These are phyloP conservation scores for Lecanosticta acicola DNA, from an alignment of 2,329 filamentous ascomycete species.

Conservation along the genomic window DNA sequence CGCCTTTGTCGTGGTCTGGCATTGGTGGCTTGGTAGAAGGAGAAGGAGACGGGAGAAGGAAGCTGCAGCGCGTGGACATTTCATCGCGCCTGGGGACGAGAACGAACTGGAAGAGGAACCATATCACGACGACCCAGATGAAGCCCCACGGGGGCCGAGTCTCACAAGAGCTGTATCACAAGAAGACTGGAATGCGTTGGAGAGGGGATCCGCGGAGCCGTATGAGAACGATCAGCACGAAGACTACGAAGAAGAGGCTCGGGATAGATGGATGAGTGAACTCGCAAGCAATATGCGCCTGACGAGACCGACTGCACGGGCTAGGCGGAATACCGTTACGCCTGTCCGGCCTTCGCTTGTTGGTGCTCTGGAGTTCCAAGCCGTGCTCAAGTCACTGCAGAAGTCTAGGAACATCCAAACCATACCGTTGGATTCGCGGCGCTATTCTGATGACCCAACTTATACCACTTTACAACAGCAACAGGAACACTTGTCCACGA, in stretches of 20 bases:
- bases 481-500: slow-evolving; percentile 43
- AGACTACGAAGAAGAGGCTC: slow-evolving; percentile 59
- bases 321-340: slow-evolving; percentile 67
- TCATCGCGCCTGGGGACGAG: slow-evolving; percentile 57
- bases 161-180: slow-evolving; percentile 45
- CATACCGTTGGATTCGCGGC: slow-evolving; percentile 61
- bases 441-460: slow-evolving; percentile 62
- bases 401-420: slow-evolving; percentile 71
- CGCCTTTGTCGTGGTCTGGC: slow-evolving; percentile 79
- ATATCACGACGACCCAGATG: slow-evolving; percentile 49
- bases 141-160: slow-evolving; percentile 35
- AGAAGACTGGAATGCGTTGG: slow-evolving; percentile 60
- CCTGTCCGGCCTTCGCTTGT: slow-evolving; percentile 90
- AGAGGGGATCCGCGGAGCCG: slow-evolving; percentile 45
- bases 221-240: slow-evolving; percentile 48
- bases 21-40: slow-evolving; percentile 70
- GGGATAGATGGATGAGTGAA: slow-evolving; percentile 65
- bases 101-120: slow-evolving; percentile 48
- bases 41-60: slow-evolving; percentile 60
- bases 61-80: slow-evolving; percentile 67
- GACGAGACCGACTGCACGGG: slow-evolving; percentile 58
- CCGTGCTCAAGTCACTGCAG: slow-evolving; percentile 80
- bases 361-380: slow-evolving; percentile 87
- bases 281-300: slow-evolving; percentile 91
- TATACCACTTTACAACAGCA: slow-evolving; percentile 40